Evolutionary conservation across 2,329 filamentous ascomycete genomes (phyloP).

Genomic region (Pyrenophora tritici-repentis): DNA sequence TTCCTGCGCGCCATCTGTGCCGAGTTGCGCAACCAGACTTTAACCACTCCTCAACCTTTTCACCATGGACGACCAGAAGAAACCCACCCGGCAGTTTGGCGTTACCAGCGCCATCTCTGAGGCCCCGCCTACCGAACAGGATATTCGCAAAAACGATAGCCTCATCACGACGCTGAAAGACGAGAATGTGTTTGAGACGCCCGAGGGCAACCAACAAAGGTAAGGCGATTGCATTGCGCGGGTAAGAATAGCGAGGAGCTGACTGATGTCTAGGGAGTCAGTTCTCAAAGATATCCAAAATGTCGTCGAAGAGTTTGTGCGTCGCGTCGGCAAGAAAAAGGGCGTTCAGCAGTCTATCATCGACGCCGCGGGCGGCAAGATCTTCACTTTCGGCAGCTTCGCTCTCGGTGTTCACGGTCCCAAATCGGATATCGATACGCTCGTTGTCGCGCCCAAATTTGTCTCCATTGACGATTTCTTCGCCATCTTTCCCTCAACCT

Average conservation of each 20-base stretch:
- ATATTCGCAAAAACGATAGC: slow-evolving; percentile 76
- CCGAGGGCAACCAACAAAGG: slow-evolving; percentile 83
- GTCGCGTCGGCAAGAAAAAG: slow-evolving; percentile 74
- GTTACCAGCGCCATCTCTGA: slow-evolving; percentile 84
- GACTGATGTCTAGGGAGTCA: slow-evolving; percentile 59
- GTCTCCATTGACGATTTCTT: slow-evolving; percentile 92
- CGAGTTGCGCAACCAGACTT: slow-evolving; percentile 19
- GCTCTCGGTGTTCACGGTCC: slow-evolving; percentile 92
- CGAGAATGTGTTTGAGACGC: slow-evolving; percentile 89
- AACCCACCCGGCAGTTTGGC: slow-evolving; percentile 59
- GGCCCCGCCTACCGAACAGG: slow-evolving; percentile 73
- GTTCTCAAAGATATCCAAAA: slow-evolving; percentile 78
- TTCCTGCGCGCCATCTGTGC: slow-evolving; percentile 20
- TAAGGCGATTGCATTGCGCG: slow-evolving; percentile 41
- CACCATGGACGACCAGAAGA: slow-evolving; percentile 41
- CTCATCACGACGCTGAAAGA: slow-evolving; percentile 82
- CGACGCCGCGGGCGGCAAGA: slow-evolving; percentile 84
- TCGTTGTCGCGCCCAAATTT: slow-evolving; percentile 89
- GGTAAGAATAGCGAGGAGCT: slow-evolving; percentile 7
- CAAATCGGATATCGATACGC: slow-evolving; percentile 94
- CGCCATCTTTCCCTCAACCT: slow-evolving; percentile 77
- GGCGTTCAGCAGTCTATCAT: slow-evolving; percentile 76
- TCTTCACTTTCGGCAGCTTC: slow-evolving; percentile 97
- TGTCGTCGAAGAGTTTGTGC: slow-evolving; percentile 86
- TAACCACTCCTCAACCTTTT: slow-evolving; percentile 5